Evolutionary conservation across 257 asterid species (phyloP).

Genomic region (Haberlea rhodopensis): DNA sequence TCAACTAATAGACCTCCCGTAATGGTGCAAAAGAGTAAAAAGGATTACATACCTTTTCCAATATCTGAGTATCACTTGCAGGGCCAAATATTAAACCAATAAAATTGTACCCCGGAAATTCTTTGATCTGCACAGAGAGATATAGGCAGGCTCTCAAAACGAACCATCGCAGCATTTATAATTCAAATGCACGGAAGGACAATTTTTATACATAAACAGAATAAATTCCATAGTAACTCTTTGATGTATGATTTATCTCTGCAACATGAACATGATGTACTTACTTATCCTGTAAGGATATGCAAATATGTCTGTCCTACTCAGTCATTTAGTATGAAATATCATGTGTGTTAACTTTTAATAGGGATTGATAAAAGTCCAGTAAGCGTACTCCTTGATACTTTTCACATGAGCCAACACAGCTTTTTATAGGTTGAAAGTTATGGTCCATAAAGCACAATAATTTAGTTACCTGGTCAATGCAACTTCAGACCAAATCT

Average conservation of each 20-base stretch:
- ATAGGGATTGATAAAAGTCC: no score
- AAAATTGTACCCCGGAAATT: constrained; percentile 63
- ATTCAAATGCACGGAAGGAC: constrained; percentile 14
- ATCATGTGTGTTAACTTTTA: no score
- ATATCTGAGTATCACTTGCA: constrained; percentile 65
- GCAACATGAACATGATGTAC: no score
- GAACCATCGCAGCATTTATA: constrained; percentile 12
- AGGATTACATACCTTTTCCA: constrained; percentile 68
- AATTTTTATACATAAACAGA: neutral
- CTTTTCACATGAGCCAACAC: no score
- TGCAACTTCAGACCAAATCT: no score
- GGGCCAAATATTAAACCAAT: constrained; percentile 65
- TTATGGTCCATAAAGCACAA: no score
- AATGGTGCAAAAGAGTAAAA: constrained; percentile 11
- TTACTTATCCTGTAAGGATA: no score
- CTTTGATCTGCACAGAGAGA: constrained; percentile 66
- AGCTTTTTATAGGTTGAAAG: no score
- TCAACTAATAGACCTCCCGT: constrained; percentile 23
- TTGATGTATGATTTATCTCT: neutral
- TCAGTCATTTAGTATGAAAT: no score
- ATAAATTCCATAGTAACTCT: neutral
- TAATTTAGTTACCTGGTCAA: no score
- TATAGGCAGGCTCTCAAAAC: constrained; percentile 24
- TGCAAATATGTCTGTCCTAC: no score
- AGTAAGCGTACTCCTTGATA: no score